Base-by-base conservation (phyloP, 495 filamentous ascomycete species). In the Trichoderma orchidacearum region DNA sequence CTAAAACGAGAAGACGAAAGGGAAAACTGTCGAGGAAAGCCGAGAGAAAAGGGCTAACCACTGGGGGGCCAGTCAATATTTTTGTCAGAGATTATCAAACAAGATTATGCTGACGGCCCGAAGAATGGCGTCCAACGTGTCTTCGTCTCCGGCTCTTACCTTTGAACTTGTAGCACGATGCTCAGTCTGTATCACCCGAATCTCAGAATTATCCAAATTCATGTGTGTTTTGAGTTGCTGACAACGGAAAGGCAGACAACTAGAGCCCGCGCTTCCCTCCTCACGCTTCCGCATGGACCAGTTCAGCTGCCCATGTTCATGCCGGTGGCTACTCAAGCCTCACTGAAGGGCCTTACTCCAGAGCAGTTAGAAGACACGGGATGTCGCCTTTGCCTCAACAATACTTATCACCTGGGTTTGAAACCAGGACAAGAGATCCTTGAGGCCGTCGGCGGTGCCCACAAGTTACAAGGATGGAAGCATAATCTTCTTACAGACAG, bases 251-350 rank as follows among this genome's bases (percentile, higher is more conserved):
- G 6, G 41, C 66, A 98, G 93, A 92, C 87, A 41, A 97, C 93
- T 3, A 90, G 92, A 79, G 93, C 93, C 12, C 85, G 93, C 60
- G 93, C 93, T n/a, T 89, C 91, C 55, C 82, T 84, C 55, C 80
- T 99, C 50, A 82, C 83, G 12, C 83, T 99, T 1, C 93, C 93
- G 32, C 94, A 97, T 80, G 93, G 93, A 62, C 77, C 85, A 0
- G 90, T 97, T 13, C 79, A 86, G 53, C 79, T 96, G 11, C 93
- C 93, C 2, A 82, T 96, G 23, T 99, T 97, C 70, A 97, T 97
- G 90, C 93, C 93, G 17, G 93, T 97, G 29, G 93, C 94, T 17
- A 97, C 93, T n/a, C 93, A 99, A 70, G 93, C 87, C 0, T 91
- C 92, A 0, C 73, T 99, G 30, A 99, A 99, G 67, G 93, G 93